phyloP scores from a whole-genome alignment of 2,329 filamentous ascomycete species.

The Metarhizium humberi region DNA sequence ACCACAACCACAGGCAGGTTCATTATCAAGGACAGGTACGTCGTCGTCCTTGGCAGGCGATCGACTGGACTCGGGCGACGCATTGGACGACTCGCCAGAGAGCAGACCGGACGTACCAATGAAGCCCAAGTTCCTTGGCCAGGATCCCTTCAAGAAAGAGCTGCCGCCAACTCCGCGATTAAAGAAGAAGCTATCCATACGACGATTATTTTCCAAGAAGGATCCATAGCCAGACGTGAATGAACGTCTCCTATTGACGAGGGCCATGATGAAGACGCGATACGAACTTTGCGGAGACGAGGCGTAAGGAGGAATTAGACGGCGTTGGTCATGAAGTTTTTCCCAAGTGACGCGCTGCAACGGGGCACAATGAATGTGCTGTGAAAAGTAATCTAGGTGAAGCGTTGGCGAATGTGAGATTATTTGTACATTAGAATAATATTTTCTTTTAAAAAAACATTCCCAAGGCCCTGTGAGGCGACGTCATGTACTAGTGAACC shows the following conservation, averaged over 20 bases:
- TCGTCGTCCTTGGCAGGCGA: background rate
- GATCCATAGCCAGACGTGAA: background rate
- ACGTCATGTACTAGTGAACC: too few species aligned
- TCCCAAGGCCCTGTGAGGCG: too few species aligned
- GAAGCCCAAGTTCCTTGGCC: constrained; percentile 2
- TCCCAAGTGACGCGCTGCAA: background rate
- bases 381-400: background rate
- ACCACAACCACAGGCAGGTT: constrained; percentile 3
- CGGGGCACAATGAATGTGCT: background rate
- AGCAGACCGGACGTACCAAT: background rate
- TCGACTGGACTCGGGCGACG: background rate
- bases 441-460: background rate
- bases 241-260: background rate
- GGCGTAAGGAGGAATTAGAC: background rate
- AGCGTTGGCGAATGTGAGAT: background rate
- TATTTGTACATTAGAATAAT: background rate
- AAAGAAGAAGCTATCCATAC: constrained; percentile 13
- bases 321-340: background rate
- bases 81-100: background rate
- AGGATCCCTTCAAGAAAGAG: constrained; percentile 4
- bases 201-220: constrained; percentile 10
- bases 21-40: too few species aligned
- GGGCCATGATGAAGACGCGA: background rate
- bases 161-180: constrained; percentile 5
- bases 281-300: background rate